Conservation (phyloP, 2,329 filamentous ascomycete genomes). For the Nothomitra cinnamomea region DNA sequence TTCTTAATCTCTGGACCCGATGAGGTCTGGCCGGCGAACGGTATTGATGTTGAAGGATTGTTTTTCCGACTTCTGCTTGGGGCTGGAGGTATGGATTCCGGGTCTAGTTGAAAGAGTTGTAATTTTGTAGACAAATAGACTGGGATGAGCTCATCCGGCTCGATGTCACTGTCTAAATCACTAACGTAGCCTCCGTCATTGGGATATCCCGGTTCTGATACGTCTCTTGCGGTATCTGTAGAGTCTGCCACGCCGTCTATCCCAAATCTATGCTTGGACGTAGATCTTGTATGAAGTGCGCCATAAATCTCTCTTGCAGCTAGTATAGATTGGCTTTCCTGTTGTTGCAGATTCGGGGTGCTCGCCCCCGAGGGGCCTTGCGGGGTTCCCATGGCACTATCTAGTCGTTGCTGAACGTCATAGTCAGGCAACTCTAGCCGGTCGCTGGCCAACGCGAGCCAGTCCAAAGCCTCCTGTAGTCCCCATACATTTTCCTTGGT, state of each 20-base stretch:
- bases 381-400: neutral
- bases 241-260: conserved; percentile 12
- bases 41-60: conserved; percentile 13
- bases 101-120: conserved; percentile 28
- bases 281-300: neutral
- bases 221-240: neutral
- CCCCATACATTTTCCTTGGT: conserved; percentile 62
- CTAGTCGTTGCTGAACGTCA: neutral
- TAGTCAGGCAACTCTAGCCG: conserved; percentile 1
- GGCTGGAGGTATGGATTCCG: conserved; percentile 41
- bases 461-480: conserved; percentile 73
- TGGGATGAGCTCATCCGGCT: conserved; percentile 39
- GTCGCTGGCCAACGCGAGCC: conserved; percentile 65
- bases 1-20: conserved; percentile 37
- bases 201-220: neutral
- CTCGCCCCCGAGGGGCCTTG: neutral
- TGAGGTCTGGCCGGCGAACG: neutral
- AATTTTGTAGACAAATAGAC: conserved; percentile 61
- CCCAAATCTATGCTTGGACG: conserved; percentile 13
- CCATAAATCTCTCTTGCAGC: neutral
- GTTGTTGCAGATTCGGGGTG: neutral
- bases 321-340: neutral
- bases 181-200: conserved; percentile 19
- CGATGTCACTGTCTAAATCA: conserved; percentile 32
- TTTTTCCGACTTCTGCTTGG: conserved; percentile 29